Base-by-base conservation (phyloP, 2,329 filamentous ascomycete species). In the Didymosphaeria variabile region DNA sequence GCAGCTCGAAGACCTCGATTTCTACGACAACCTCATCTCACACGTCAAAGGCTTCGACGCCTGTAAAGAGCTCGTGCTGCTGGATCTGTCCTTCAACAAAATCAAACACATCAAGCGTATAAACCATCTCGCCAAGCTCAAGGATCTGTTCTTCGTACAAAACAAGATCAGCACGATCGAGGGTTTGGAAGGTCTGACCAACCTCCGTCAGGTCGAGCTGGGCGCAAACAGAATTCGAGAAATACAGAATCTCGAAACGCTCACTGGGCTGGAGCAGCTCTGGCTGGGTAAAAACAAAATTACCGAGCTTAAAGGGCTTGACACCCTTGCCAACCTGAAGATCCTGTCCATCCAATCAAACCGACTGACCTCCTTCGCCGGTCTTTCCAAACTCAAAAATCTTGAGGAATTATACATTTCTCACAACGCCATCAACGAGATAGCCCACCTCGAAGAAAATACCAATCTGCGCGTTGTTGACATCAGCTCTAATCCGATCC, bases 241-340 rank as follows among this genome's bases (percentile, higher is more conserved):
- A 77, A 93, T 99, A 59, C 86, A 93, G 73, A 95, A 95, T 62
- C 84, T 99, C 34, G 91, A 95, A 44, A 86, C 86, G 1, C 82
- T 98, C 49, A 86, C 84, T n/a, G 85, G 86, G 8, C 81, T 99
- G n/a, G 90, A 96, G 76, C 89, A 97, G 77, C 84, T 97, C 17
- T 98, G 94, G 94, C 82, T 98, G 19, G 95, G 92, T 60, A 98
- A 97, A 85, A 97, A 97, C 82, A 97, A 97, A 77, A 97, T 99
- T 70, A 91, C 90, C 0, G 87, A 93, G 72, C 88, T 98, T 64
- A 88, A 87, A 79, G 86, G 92, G 55, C 86, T 98, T 17, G 85
- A 85, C n/a, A 85, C 87, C 0, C 85, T 99, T 31, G 84, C 88
- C 9, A 94, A 91, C 69, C 86, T 99, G 49, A 90, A 90, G 65